phyloP scores from a whole-genome alignment of 768 basidiomycete genomes.

The Trametes cinnabarina region DNA sequence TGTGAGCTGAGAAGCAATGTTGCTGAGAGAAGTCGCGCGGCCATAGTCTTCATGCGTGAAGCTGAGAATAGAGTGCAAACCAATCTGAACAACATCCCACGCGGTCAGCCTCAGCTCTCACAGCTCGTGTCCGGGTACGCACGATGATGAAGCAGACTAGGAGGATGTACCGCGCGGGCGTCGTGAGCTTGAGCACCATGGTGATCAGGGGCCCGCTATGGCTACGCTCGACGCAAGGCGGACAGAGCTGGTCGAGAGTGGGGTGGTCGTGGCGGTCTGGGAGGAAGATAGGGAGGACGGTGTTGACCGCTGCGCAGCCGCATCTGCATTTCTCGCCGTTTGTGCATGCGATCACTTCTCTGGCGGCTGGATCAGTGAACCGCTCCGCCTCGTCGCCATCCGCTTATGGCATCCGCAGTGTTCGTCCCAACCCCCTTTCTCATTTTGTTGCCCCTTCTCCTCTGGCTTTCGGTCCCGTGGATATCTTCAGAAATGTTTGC shows the following conservation, averaged over 20 bases:
- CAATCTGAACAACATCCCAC: constrained; percentile 22
- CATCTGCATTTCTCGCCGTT: not conserved
- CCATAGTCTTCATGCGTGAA: constrained; percentile 67
- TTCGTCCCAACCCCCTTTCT: too few species aligned
- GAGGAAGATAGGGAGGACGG: not conserved
- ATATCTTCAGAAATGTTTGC: too few species aligned
- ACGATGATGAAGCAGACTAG: constrained; percentile 32
- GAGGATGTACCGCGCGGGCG: constrained; percentile 32
- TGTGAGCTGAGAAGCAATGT: constrained; percentile 32
- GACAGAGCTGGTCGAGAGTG: not conserved
- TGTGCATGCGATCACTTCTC: not conserved
- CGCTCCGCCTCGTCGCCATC: not conserved
- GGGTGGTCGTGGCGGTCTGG: not conserved
- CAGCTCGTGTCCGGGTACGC: constrained; percentile 5
- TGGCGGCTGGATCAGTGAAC: not conserved
- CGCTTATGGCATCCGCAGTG: not conserved
- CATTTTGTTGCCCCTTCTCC: too few species aligned
- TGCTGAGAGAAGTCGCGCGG: constrained; percentile 51
- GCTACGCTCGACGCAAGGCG: not conserved
- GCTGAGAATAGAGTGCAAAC: constrained; percentile 58
- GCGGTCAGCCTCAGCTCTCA: not conserved
- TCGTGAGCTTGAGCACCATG: constrained; percentile 25
- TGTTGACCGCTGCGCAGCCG: not conserved
- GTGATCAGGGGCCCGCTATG: not conserved
- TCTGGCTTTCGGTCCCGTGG: too few species aligned